Evolutionary conservation across 164 flowering plant genomes (phyloP).

Genomic region (Aristolochia fimbriata): DNA sequence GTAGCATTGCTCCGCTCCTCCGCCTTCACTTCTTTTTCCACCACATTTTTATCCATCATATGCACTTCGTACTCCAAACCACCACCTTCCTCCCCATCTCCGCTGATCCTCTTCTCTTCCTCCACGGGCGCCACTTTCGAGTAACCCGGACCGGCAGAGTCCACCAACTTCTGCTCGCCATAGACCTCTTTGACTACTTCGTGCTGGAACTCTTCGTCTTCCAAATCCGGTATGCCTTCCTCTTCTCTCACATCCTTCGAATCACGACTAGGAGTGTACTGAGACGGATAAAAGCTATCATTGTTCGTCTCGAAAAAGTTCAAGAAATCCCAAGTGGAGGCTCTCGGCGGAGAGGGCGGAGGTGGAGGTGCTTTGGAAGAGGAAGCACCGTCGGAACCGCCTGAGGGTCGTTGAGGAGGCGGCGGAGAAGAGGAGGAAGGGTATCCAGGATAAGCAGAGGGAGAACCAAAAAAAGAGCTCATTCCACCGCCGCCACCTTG

Average conservation of each 20-base stretch:
- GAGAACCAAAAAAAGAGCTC: slow-evolving; percentile 20
- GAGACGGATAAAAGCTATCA: slow-evolving; percentile 26
- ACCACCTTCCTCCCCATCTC: slow-evolving; percentile 24
- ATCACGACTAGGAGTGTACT: slow-evolving; percentile 60
- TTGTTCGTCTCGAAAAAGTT: slow-evolving; percentile 50
- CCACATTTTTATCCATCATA: slow-evolving; percentile 69
- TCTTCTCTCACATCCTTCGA: slow-evolving; percentile 86
- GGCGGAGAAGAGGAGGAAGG: slow-evolving; percentile 14
- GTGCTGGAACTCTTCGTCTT: slow-evolving; percentile 58
- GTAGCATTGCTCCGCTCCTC: slow-evolving; percentile 30
- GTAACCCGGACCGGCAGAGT: slow-evolving; percentile 20
- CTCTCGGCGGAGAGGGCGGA: slow-evolving; percentile 68
- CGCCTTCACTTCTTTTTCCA: slow-evolving; percentile 30
- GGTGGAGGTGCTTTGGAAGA: slow-evolving; percentile 66
- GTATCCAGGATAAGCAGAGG: slow-evolving; percentile 2
- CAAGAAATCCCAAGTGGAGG: slow-evolving; percentile 80
- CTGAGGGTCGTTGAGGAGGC: background rate
- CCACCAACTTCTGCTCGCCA: slow-evolving; percentile 49
- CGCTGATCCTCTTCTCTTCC: slow-evolving; percentile 11
- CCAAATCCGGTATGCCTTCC: slow-evolving; percentile 97
- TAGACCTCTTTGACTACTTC: slow-evolving; percentile 83
- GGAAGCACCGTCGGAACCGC: slow-evolving; percentile 17
- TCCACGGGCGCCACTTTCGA: slow-evolving; percentile 9
- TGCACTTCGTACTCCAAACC: slow-evolving; percentile 62
- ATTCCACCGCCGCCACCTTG: slow-evolving; percentile 17